Percentiles rank a stretch among this genome's conserved stretches.
phyloP scores from a whole-genome alignment of 2,329 filamentous ascomycete genomes.

The Botrytis deweyae region DNA sequence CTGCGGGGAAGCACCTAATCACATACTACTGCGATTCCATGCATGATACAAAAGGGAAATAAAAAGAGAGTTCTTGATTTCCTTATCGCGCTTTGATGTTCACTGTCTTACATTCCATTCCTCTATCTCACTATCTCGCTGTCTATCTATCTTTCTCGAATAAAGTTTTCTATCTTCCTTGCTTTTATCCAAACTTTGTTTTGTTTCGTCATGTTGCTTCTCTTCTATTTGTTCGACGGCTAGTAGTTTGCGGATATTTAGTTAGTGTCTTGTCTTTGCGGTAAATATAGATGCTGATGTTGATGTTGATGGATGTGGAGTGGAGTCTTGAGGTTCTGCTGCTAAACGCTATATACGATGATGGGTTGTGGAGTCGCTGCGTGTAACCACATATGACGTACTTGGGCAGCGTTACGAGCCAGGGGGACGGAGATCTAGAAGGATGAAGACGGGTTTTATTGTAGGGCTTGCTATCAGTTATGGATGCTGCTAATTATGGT shows the following conservation, averaged over 20 bases:
- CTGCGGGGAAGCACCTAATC: background rate
- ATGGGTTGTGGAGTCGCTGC: background rate
- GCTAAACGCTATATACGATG: background rate
- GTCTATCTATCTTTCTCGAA: background rate
- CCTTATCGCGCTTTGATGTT: background rate
- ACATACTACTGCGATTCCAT: background rate
- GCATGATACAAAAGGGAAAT: background rate
- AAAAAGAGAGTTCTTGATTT: background rate
- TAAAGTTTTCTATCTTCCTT: background rate
- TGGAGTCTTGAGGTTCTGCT: background rate
- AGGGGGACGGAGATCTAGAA: background rate
- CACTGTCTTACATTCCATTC: background rate
- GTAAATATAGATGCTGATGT: background rate
- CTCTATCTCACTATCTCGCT: background rate
- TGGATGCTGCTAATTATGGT: background rate
- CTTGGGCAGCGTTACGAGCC: background rate
- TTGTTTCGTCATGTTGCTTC: background rate
- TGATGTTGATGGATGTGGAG: background rate
- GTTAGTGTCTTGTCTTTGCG: background rate
- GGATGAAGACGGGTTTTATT: background rate
- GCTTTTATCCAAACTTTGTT: background rate
- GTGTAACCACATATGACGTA: background rate
- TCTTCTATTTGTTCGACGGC: background rate
- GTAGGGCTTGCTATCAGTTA: background rate
- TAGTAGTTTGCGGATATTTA: background rate